phyloP scores from a whole-genome alignment of 23 red algal species.

The Gracilaria caudata region DNA sequence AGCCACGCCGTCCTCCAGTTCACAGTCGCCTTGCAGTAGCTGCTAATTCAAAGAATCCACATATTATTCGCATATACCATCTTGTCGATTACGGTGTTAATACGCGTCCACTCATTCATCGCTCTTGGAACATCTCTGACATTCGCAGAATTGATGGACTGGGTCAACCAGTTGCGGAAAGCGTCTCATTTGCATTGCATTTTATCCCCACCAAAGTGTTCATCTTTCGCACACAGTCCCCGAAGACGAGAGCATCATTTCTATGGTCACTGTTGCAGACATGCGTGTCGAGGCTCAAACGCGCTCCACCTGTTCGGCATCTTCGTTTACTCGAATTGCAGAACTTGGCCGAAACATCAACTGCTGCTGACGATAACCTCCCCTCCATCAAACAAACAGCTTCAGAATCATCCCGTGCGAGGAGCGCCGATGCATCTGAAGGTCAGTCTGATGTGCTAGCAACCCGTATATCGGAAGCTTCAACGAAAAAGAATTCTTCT shows the following conservation, averaged over 20 bases:
- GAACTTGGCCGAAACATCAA: slow-evolving; percentile 29
- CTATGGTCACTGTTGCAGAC: slow-evolving; percentile 56
- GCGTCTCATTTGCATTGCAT: slow-evolving; percentile 36
- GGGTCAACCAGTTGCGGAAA: slow-evolving; percentile 20
- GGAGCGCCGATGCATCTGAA: slow-evolving; percentile 3
- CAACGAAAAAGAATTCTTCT: slow-evolving; percentile 21
- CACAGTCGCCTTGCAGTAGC: slow-evolving; percentile 46
- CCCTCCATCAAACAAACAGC: not conserved
- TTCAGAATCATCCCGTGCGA: slow-evolving; percentile 9
- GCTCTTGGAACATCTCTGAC: slow-evolving; percentile 52
- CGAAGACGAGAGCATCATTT: slow-evolving; percentile 40
- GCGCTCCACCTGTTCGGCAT: slow-evolving; percentile 48
- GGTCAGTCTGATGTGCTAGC: slow-evolving; percentile 28
- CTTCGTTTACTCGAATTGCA: slow-evolving; percentile 69
- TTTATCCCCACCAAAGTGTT: slow-evolving; percentile 35
- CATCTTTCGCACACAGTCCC: slow-evolving; percentile 23
- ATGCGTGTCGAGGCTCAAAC: slow-evolving; percentile 44
- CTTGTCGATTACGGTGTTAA: slow-evolving; percentile 49
- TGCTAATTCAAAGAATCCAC: slow-evolving; percentile 36
- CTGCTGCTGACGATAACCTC: not conserved
- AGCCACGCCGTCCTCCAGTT: slow-evolving; percentile 46
- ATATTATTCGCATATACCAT: slow-evolving; percentile 53
- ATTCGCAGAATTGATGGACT: slow-evolving; percentile 70
- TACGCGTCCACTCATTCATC: slow-evolving; percentile 44
- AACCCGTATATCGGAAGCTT: slow-evolving; percentile 16